phyloP scores from a whole-genome alignment of 129 eudicot genomes.

The Tanacetum coccineum region DNA sequence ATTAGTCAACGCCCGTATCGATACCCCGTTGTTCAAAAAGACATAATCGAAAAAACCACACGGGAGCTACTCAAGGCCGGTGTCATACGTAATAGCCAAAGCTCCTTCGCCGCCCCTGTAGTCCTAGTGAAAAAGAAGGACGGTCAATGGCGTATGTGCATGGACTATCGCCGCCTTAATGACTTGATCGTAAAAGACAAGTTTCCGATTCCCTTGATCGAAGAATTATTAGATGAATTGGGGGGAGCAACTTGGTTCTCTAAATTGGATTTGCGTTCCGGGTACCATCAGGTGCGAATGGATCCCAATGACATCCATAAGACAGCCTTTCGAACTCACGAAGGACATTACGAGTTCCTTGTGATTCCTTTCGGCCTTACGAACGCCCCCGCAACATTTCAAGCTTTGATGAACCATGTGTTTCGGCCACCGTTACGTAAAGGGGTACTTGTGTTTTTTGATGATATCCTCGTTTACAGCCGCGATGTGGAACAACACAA shows the following conservation, averaged over 20 bases:
- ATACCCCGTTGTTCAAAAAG: slow-evolving; percentile 8
- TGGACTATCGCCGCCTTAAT: not conserved
- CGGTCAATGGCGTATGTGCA: not conserved
- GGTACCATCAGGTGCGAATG: not conserved
- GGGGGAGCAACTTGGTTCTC: not conserved
- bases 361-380: not conserved
- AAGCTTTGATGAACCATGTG: not conserved
- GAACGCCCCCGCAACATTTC: not conserved
- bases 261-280: not conserved
- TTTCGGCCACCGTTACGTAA: not conserved
- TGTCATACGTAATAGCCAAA: not conserved
- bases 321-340: not conserved
- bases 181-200: not conserved
- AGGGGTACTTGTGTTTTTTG: not conserved
- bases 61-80: not conserved
- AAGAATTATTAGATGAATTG: not conserved
- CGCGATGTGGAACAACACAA: not conserved
- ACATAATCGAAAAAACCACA: slow-evolving; percentile 7
- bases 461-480: not conserved
- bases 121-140: not conserved
- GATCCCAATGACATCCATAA: not conserved
- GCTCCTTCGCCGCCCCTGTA: not conserved
- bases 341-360: not conserved
- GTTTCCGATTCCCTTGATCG: not conserved
- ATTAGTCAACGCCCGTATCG: slow-evolving; percentile 12